Percentiles rank a stretch among this genome's conserved stretches.
phyloP scores from a whole-genome alignment of 441 rosid genomes.

The Theobroma grandiflorum region DNA sequence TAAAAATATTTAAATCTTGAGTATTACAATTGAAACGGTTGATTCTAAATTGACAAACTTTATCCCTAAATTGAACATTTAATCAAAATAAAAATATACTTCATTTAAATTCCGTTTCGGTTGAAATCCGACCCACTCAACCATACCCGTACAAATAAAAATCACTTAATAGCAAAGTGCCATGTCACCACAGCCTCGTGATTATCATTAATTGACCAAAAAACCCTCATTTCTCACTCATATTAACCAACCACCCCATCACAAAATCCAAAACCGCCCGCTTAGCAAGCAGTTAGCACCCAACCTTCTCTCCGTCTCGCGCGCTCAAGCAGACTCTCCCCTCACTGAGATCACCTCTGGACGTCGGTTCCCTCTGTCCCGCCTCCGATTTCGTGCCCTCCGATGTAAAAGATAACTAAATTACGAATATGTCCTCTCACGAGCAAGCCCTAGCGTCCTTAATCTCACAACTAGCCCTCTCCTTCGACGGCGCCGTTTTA shows the following conservation, averaged over 20 bases:
- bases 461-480: slow-evolving; percentile 64
- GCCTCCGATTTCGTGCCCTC: not conserved
- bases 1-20: too few species aligned
- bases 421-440: slow-evolving; percentile 58
- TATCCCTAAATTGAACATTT: too few species aligned
- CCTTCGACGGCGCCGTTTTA: slow-evolving; percentile 86
- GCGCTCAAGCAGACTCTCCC: not conserved
- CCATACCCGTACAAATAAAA: not conserved
- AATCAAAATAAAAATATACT: too few species aligned
- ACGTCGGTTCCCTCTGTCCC: not conserved
- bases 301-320: not conserved
- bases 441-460: slow-evolving; percentile 65
- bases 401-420: not conserved
- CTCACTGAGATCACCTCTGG: not conserved
- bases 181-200: not conserved
- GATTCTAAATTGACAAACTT: too few species aligned
- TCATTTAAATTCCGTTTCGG: too few species aligned
- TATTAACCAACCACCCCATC: not conserved
- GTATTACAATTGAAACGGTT: too few species aligned
- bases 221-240: not conserved
- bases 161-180: not conserved
- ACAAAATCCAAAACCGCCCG: not conserved
- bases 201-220: not conserved
- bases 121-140: not conserved
- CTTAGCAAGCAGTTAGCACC: not conserved